Percentiles rank a stretch among this genome's conserved stretches.
These are phyloP conservation scores for Suillus tomentosus DNA, from an alignment of 768 basidiomycete species.

Conservation along the genomic window DNA sequence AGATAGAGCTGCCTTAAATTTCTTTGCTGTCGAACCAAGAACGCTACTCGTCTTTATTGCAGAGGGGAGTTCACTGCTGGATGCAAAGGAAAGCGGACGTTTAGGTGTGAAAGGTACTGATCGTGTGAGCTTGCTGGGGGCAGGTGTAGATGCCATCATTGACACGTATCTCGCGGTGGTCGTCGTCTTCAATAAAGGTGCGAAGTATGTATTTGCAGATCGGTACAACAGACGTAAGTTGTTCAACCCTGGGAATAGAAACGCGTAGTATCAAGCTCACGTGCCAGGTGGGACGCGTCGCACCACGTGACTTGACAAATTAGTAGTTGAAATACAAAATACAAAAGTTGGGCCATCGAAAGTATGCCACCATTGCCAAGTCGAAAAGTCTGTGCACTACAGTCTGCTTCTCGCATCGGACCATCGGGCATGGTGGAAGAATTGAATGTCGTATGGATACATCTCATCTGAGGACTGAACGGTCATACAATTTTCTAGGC, in stretches of 20 bases:
- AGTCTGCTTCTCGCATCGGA: too few species aligned
- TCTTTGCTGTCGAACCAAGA: slow-evolving; percentile 51
- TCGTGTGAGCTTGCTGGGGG: slow-evolving; percentile 41
- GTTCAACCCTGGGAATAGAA: slow-evolving; percentile 8
- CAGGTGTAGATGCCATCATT: slow-evolving; percentile 23
- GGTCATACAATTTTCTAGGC: too few species aligned
- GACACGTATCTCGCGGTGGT: slow-evolving; percentile 12
- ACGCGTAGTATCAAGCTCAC: neutral
- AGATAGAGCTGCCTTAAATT: slow-evolving; percentile 68
- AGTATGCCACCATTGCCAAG: too few species aligned
- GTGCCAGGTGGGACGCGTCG: neutral
- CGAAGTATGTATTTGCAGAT: slow-evolving; percentile 1
- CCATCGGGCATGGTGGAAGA: too few species aligned
- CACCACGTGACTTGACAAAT: slow-evolving; percentile 3
- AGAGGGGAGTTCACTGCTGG: slow-evolving; percentile 38
- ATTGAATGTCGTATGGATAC: too few species aligned
- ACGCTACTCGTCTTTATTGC: slow-evolving; percentile 39
- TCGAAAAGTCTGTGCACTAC: too few species aligned
- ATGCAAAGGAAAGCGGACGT: slow-evolving; percentile 43
- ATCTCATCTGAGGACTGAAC: too few species aligned
- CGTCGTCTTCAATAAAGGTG: neutral
- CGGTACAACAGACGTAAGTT: neutral
- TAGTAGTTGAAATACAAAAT: too few species aligned
- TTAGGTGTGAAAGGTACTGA: slow-evolving; percentile 57
- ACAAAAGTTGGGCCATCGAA: too few species aligned